Conservation (phyloP, 768 basidiomycete genomes). For the Termitomyces heimii region DNA sequence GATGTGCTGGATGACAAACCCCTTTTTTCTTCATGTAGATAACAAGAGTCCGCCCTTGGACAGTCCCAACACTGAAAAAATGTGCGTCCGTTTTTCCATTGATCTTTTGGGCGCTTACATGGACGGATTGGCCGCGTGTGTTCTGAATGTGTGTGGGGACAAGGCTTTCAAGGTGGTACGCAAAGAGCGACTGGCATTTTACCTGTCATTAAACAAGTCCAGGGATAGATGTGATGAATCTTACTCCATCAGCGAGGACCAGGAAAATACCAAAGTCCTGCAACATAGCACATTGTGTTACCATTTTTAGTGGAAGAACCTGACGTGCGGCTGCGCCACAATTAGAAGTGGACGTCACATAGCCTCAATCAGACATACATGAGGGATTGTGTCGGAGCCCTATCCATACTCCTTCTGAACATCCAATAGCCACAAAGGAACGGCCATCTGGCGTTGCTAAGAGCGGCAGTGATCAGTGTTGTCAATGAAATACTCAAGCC, state of each 20-base stretch:
- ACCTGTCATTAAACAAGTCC: neutral
- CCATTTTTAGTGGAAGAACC: conserved; percentile 87
- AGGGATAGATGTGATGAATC: neutral
- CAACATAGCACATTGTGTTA: conserved; percentile 92
- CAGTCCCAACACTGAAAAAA: conserved; percentile 89
- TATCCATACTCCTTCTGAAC: conserved; percentile 96
- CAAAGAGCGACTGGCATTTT: conserved; percentile 64
- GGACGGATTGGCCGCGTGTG: conserved; percentile 44
- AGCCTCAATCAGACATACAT: conserved; percentile 40
- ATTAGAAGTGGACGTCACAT: neutral
- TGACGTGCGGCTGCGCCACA: conserved; percentile 68
- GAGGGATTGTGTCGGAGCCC: conserved; percentile 85
- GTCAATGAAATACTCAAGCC: neutral
- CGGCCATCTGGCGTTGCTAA: conserved; percentile 82
- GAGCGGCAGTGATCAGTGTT: neutral
- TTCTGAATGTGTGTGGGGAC: conserved; percentile 48
- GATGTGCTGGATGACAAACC: conserved; percentile 21
- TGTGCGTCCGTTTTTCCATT: conserved; percentile 88
- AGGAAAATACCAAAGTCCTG: conserved; percentile 96
- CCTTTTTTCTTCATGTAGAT: conserved; percentile 96
- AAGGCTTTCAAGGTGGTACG: conserved; percentile 91
- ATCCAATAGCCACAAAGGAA: conserved; percentile 86
- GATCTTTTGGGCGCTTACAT: conserved; percentile 79
- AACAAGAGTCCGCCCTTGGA: conserved; percentile 82
- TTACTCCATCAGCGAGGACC: conserved; percentile 86